phyloP scores from a whole-genome alignment of 2,329 filamentous ascomycete genomes.

The Fonsecaea nubica region DNA sequence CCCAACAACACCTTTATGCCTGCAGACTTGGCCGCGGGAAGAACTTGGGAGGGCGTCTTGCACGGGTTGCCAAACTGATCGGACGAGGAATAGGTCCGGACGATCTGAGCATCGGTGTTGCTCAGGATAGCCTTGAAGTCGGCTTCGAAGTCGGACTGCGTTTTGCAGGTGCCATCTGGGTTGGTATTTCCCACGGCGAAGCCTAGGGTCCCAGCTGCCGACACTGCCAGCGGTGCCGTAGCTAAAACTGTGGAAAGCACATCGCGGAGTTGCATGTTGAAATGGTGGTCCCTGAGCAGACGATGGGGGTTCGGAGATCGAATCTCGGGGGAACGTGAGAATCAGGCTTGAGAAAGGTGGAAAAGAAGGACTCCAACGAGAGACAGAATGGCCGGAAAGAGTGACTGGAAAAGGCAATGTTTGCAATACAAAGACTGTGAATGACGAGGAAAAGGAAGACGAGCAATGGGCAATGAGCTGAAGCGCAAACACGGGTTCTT shows the following conservation, averaged over 20 bases:
- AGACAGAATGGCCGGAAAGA: slow-evolving; percentile 13
- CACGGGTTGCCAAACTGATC: slow-evolving; percentile 57
- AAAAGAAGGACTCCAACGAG: slow-evolving; percentile 24
- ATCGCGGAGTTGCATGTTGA: slow-evolving; percentile 55
- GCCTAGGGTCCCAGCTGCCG: slow-evolving; percentile 64
- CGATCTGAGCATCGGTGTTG: slow-evolving; percentile 59
- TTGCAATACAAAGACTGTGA: slow-evolving; percentile 1
- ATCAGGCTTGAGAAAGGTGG: background rate
- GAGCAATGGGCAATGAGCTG: background rate
- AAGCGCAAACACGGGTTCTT: background rate
- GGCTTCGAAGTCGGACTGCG: slow-evolving; percentile 64
- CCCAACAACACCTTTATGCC: slow-evolving; percentile 72
- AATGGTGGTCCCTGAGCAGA: slow-evolving; percentile 2
- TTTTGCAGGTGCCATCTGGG: slow-evolving; percentile 67
- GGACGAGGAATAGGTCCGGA: slow-evolving; percentile 70
- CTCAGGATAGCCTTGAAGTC: slow-evolving; percentile 68
- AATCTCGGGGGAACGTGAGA: background rate
- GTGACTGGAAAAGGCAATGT: slow-evolving; percentile 4
- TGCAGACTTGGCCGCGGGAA: slow-evolving; percentile 70
- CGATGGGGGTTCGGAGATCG: background rate
- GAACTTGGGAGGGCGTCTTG: slow-evolving; percentile 65
- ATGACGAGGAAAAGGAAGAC: background rate
- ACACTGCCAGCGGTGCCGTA: slow-evolving; percentile 56
- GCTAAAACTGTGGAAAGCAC: slow-evolving; percentile 51
- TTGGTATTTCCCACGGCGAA: slow-evolving; percentile 72